phyloP scores from a whole-genome alignment of 2,329 filamentous ascomycete species.

The Alternaria longipes region DNA sequence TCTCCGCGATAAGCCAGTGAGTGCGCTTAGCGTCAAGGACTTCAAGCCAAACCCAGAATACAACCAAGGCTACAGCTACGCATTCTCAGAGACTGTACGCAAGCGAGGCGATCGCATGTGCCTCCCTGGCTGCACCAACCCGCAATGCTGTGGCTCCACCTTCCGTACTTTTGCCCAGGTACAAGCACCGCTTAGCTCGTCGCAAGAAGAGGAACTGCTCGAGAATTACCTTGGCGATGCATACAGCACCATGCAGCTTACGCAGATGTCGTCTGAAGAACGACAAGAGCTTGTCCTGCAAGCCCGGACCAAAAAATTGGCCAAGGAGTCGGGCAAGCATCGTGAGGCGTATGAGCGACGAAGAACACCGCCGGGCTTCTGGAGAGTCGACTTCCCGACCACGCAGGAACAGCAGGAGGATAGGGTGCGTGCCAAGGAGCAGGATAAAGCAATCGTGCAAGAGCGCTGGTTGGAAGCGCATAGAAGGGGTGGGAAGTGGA shows the following conservation, averaged over 20 bases:
- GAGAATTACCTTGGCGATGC: constrained; percentile 64
- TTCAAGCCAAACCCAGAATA: constrained; percentile 82
- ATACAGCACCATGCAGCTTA: constrained; percentile 49
- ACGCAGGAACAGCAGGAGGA: constrained; percentile 81
- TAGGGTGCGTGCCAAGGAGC: constrained; percentile 69
- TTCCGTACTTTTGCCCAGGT: constrained; percentile 71
- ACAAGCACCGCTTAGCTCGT: constrained; percentile 38
- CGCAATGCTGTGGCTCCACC: constrained; percentile 77
- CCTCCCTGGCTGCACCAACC: constrained; percentile 76
- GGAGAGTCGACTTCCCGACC: constrained; percentile 86
- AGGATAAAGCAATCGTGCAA: constrained; percentile 71
- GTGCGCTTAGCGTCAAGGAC: constrained; percentile 70
- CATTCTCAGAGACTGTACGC: constrained; percentile 78
- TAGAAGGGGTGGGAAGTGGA: constrained; percentile 77
- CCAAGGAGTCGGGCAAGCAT: constrained; percentile 80
- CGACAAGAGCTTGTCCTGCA: constrained; percentile 74
- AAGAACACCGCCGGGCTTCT: constrained; percentile 84
- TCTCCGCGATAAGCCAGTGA: constrained; percentile 65
- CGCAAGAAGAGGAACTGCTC: constrained; percentile 52
- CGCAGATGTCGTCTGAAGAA: constrained; percentile 66
- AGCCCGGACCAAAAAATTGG: constrained; percentile 76
- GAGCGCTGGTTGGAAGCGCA: constrained; percentile 84
- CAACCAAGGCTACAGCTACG: constrained; percentile 76
- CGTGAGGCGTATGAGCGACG: constrained; percentile 76
- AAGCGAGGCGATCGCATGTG: constrained; percentile 73